Evolutionary conservation across 164 flowering plant species (phyloP).

Genomic region (Protea cynaroides): DNA sequence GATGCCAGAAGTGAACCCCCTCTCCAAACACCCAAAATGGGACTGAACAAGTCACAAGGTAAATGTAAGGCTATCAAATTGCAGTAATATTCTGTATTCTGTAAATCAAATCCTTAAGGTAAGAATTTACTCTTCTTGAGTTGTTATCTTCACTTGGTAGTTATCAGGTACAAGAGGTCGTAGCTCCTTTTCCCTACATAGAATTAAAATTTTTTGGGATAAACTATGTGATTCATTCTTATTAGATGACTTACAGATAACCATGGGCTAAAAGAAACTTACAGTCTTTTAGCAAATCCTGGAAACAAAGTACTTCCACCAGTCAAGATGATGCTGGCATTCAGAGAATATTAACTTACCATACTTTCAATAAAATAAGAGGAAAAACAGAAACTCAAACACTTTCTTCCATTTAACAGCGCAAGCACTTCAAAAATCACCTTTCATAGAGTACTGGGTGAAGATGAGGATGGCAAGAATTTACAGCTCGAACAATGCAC

Average conservation of each 20-base stretch:
- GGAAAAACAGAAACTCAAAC: neutral
- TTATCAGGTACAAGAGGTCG: conserved; percentile 93
- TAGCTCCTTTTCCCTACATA: conserved; percentile 75
- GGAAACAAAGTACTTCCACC: conserved; percentile 96
- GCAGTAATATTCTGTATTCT: neutral
- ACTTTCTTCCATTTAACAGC: neutral
- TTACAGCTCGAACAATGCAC: conserved; percentile 85
- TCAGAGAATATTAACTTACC: conserved; percentile 4
- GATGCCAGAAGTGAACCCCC: conserved; percentile 98
- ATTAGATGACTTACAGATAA: neutral
- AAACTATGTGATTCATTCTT: neutral
- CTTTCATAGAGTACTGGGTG: conserved; percentile 92
- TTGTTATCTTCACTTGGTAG: conserved; percentile 73
- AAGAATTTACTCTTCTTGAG: conserved; percentile 78
- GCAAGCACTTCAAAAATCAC: conserved; percentile 24
- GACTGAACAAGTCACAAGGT: conserved; percentile 43
- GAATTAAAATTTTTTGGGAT: neutral
- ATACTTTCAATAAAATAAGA: neutral
- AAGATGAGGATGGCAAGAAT: conserved; percentile 85
- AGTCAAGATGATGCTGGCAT: conserved; percentile 81
- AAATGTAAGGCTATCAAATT: neutral
- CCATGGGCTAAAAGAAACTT: conserved; percentile 23
- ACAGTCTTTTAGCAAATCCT: conserved; percentile 85
- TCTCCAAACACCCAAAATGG: conserved; percentile 90
- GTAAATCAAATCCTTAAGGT: neutral